Conservation (phyloP, 805 yeast genomes). For the Monosporozyma aerobia region DNA sequence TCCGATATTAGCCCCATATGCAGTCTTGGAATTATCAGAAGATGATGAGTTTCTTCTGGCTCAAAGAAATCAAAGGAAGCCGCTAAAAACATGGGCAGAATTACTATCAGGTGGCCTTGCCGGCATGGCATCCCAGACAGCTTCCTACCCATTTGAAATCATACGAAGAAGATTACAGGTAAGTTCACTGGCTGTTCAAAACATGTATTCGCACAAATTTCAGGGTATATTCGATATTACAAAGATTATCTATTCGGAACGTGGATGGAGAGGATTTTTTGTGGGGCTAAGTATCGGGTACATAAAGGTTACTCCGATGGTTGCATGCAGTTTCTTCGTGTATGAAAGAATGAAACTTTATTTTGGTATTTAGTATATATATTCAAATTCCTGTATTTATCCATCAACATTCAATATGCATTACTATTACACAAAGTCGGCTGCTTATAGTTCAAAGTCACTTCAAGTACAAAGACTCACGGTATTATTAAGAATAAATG, state of each 20-base stretch:
- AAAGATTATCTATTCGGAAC: slow-evolving; percentile 51
- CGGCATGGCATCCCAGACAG: slow-evolving; percentile 90
- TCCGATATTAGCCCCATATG: slow-evolving; percentile 42
- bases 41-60: slow-evolving; percentile 12
- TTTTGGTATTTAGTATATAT: slow-evolving; percentile 41
- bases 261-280: slow-evolving; percentile 81
- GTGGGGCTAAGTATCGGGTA: slow-evolving; percentile 95
- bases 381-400: neutral
- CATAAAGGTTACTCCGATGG: slow-evolving; percentile 93
- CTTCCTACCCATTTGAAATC: slow-evolving; percentile 95
- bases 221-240: slow-evolving; percentile 33
- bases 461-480: too few species aligned
- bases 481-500: too few species aligned
- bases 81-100: slow-evolving; percentile 86
- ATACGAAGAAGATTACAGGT: slow-evolving; percentile 93
- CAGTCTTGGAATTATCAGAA: slow-evolving; percentile 32
- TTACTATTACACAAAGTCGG: neutral
- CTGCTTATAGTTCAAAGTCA: too few species aligned
- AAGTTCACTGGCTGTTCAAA: slow-evolving; percentile 59
- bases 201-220: slow-evolving; percentile 36
- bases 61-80: slow-evolving; percentile 37
- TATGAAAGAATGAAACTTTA: slow-evolving; percentile 75
- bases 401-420: neutral
- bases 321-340: slow-evolving; percentile 89
- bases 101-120: slow-evolving; percentile 91